Evolutionary conservation across 1,284 basidiomycete genomes (phyloP).

Genomic region (Puccinia hordei): DNA sequence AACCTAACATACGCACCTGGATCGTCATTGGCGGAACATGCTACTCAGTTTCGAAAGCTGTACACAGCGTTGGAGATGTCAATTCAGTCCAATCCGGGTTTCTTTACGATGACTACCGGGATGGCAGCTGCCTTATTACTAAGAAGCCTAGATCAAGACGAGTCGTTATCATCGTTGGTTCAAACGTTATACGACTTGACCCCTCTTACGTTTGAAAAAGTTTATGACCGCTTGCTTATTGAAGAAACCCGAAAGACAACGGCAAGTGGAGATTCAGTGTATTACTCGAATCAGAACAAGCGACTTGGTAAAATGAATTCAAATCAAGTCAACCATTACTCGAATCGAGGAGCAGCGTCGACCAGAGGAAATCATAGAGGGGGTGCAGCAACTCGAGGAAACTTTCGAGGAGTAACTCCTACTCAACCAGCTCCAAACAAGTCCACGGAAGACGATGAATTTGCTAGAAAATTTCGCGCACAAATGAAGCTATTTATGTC

Average conservation of each 20-base stretch:
- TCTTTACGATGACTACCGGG: background rate
- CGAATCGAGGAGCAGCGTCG: background rate
- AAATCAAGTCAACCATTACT: too few relatives aligned
- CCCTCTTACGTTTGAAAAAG: background rate
- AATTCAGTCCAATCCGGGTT: background rate
- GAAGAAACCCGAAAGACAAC: background rate
- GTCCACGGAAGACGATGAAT: background rate
- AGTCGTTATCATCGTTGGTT: constrained; percentile 9
- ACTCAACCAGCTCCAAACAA: background rate
- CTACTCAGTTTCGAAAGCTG: background rate
- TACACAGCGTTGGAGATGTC: background rate
- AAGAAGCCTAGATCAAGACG: background rate
- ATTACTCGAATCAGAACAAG: background rate
- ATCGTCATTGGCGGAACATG: background rate
- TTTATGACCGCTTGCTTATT: constrained; percentile 18
- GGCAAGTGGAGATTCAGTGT: too few relatives aligned
- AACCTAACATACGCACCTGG: background rate
- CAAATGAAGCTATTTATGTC: background rate
- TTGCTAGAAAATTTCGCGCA: background rate
- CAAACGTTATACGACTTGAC: background rate
- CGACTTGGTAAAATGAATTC: background rate
- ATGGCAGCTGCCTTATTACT: background rate
- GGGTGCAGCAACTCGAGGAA: background rate
- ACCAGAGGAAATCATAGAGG: background rate
- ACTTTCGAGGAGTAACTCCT: background rate